Percentiles rank a stretch among this genome's conserved stretches.
Evolutionary conservation across 331 rosid genomes (phyloP).

Genomic region (Dryas integrifolia): DNA sequence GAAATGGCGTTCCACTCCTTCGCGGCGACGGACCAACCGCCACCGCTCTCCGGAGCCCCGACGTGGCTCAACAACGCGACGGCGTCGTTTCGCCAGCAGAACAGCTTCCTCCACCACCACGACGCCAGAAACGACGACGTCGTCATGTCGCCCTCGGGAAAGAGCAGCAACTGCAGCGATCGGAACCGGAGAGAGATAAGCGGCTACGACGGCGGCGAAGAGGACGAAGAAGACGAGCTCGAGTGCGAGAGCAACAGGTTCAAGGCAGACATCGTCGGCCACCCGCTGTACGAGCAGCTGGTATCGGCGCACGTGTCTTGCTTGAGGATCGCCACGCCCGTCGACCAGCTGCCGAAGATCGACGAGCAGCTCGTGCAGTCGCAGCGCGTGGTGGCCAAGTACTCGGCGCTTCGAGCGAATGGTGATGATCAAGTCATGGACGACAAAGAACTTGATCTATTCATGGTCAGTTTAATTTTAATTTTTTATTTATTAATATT

Average conservation of each 20-base stretch:
- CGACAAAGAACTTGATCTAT: slow-evolving; percentile 86
- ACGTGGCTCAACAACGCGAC: slow-evolving; percentile 89
- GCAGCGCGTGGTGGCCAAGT: slow-evolving; percentile 79
- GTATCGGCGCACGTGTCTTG: slow-evolving; percentile 93
- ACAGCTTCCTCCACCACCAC: slow-evolving; percentile 59
- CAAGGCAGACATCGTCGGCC: slow-evolving; percentile 74
- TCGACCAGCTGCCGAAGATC: slow-evolving; percentile 90
- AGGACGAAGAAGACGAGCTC: slow-evolving; percentile 32
- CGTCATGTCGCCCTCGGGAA: slow-evolving; percentile 21
- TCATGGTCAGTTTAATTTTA: slow-evolving; percentile 54
- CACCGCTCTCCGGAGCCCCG: slow-evolving; percentile 43
- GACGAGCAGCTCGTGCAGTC: slow-evolving; percentile 90
- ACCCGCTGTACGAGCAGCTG: slow-evolving; percentile 89
- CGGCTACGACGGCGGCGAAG: slow-evolving; percentile 28
- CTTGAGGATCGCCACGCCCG: slow-evolving; percentile 95
- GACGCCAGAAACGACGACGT: slow-evolving; percentile 57
- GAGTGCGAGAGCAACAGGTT: slow-evolving; percentile 52
- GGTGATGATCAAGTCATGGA: slow-evolving; percentile 43
- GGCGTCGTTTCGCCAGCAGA: slow-evolving; percentile 29
- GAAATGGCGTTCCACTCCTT: slow-evolving; percentile 36
- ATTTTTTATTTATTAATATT: background rate
- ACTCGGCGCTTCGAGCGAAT: slow-evolving; percentile 47
- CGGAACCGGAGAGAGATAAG: slow-evolving; percentile 12
- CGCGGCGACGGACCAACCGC: slow-evolving; percentile 14
- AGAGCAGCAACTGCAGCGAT: slow-evolving; percentile 25